Evolutionary conservation across 1,284 basidiomycete genomes (phyloP), one percentile per base, ranked within the genome.

Genomic region (Schizophyllum commune): DNA sequence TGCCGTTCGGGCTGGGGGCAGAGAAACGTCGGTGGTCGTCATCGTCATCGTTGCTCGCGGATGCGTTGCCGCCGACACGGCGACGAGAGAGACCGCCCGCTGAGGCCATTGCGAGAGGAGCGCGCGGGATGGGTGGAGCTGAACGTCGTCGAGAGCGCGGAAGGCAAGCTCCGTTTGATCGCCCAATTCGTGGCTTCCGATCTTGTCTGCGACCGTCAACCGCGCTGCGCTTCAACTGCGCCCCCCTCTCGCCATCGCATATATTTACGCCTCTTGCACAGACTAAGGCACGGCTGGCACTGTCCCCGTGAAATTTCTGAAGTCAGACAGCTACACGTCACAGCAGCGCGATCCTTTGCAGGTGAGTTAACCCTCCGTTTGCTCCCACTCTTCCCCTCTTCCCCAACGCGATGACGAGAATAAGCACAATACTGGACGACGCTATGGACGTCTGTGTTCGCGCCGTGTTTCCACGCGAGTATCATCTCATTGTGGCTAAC

Each of bases 81-180:
- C 82, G 77, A 63, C 83, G 76, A 58, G 80, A 83, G 63, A 84
- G 78, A 56, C 82, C 82, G 58, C 74, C 75, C 32, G 71, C 58
- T 60, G 72, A 65, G 39, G 39, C 39, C 39, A 47, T 47, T 11
- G 17, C 39, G 9, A 13, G 39, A 47, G 39, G 39, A 11, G 39
- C 13, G 39, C 17, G 39, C 9, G 39, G 39, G 39, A 13, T 47
- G 39, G 39, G 9, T 11, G 39, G 39, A 47, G 17, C 13, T 11
- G 13, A 17, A 17, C 13, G 39, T 13, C 39, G 39, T 11, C 39
- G 39, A 47, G 13, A 17, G 9, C 39, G 39, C 39, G 13, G 39
- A 17, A 11, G 39, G 9, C 39, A 17, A 47, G 39, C 39, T 47
- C 39, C 39, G 39, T 17, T 27, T 27, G 27, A 27, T 47, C 39